A percentile compares a stretch with the other conserved stretches of the same genome.
Conservation (phyloP, 257 asterid species). For the Capsicum baccatum region DNA sequence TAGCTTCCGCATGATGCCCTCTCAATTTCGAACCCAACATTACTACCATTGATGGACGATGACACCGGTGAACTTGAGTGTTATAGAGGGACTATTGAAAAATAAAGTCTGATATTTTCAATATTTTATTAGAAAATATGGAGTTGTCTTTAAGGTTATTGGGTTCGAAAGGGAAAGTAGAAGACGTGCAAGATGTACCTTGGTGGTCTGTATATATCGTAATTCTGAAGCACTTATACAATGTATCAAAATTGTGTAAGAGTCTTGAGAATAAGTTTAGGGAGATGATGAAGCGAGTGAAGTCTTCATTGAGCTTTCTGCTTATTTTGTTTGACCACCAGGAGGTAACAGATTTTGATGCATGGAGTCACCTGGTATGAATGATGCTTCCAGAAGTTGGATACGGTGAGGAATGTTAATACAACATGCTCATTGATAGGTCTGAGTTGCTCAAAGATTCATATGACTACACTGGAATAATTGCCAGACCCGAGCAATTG, state of each 20-base stretch:
- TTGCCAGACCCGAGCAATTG: conserved; percentile 54
- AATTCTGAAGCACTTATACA: conserved; percentile 61
- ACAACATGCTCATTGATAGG: background rate
- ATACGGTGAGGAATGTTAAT: background rate
- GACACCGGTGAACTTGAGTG: conserved; percentile 10
- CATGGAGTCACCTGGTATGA: conserved; percentile 73
- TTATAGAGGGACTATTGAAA: too few relatives aligned
- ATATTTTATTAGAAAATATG: conserved; percentile 54
- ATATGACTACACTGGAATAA: conserved; percentile 48
- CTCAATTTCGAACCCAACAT: too few relatives aligned
- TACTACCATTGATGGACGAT: conserved; percentile 34
- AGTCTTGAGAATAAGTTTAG: conserved; percentile 66
- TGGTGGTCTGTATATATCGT: conserved; percentile 65
- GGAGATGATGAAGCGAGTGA: conserved; percentile 55
- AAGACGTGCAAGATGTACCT: conserved; percentile 34
- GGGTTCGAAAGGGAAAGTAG: conserved; percentile 41
- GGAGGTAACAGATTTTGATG: conserved; percentile 76
- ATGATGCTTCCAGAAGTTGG: conserved; percentile 49
- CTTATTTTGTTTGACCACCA: conserved; percentile 58
- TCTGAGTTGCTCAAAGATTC: background rate
- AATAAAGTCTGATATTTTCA: conserved; percentile 31
- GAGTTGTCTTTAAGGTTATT: conserved; percentile 54
- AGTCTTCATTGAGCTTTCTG: conserved; percentile 58
- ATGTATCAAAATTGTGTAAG: conserved; percentile 55
- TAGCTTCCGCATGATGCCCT: too few relatives aligned